Conservation (phyloP, 2,329 filamentous ascomycete genomes). For the Hirsutella minnesotensis region DNA sequence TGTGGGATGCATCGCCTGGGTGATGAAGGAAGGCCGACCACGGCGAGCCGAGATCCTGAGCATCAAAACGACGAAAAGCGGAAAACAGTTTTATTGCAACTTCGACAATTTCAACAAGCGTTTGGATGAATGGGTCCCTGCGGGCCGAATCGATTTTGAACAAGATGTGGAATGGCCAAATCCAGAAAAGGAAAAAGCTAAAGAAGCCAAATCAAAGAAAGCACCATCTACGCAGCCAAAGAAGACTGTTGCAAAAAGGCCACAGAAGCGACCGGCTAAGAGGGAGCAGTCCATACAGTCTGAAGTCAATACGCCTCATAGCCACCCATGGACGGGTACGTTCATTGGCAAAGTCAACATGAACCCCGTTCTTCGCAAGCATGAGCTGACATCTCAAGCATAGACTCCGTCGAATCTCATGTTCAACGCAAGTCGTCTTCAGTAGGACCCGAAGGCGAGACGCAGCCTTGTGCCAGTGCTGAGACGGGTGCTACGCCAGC, state of each 20-base stretch:
- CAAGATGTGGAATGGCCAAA: constrained; percentile 95
- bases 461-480: constrained; percentile 29
- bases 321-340: constrained; percentile 41
- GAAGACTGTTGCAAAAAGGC: constrained; percentile 35
- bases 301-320: no score
- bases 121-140: constrained; percentile 74
- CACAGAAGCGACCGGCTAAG: no score
- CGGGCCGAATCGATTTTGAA: constrained; percentile 70
- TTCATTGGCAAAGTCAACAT: constrained; percentile 16
- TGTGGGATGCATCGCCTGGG: constrained; percentile 48
- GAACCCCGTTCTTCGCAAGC: no score
- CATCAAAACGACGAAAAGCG: constrained; percentile 80
- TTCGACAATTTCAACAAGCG: constrained; percentile 97
- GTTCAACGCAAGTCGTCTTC: constrained; percentile 30
- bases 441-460: constrained; percentile 29
- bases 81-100: constrained; percentile 87
- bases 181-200: constrained; percentile 72
- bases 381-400: neutral
- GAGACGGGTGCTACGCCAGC: constrained; percentile 33
- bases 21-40: constrained; percentile 63
- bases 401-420: constrained; percentile 38
- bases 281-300: constrained; percentile 47
- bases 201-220: constrained; percentile 66
- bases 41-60: constrained; percentile 95
- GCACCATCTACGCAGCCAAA: constrained; percentile 41